These are phyloP conservation scores for Pachysandra terminalis DNA, from an alignment of 164 flowering plant genomes.

Conservation along the genomic window DNA sequence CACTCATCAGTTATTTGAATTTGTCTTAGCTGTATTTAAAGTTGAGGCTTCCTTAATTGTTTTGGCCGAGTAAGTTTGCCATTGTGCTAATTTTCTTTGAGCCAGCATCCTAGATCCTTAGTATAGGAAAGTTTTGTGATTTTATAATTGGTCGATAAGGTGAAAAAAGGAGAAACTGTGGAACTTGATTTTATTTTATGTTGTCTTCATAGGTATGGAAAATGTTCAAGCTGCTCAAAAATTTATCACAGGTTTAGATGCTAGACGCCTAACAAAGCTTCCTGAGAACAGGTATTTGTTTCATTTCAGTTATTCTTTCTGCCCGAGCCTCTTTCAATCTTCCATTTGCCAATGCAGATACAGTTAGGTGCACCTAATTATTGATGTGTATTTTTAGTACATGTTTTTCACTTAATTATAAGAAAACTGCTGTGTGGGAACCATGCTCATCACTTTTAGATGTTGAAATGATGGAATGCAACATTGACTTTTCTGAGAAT, in stretches of 20 bases:
- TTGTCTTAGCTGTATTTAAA: neutral
- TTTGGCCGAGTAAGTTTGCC: neutral
- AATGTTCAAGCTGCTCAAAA: conserved; percentile 90
- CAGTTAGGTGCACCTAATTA: neutral
- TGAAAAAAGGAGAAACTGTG: neutral
- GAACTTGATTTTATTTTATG: neutral
- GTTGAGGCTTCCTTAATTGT: neutral
- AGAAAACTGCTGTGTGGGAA: no score
- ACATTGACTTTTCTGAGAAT: no score
- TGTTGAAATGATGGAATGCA: no score
- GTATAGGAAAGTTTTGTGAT: neutral
- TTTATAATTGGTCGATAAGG: neutral
- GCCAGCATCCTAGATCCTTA: neutral
- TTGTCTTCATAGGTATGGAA: conserved; percentile 51
- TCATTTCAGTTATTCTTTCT: neutral
- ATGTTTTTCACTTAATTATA: neutral
- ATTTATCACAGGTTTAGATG: conserved; percentile 91
- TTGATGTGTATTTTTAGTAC: no score
- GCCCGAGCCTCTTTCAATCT: neutral
- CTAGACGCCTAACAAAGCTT: conserved; percentile 82
- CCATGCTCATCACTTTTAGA: no score
- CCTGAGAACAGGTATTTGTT: conserved; percentile 77
- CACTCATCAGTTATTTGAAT: neutral
- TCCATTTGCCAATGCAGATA: neutral
- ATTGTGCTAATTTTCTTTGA: neutral